phyloP scores from a whole-genome alignment of 768 basidiomycete genomes.

The Grammothele lineata region DNA sequence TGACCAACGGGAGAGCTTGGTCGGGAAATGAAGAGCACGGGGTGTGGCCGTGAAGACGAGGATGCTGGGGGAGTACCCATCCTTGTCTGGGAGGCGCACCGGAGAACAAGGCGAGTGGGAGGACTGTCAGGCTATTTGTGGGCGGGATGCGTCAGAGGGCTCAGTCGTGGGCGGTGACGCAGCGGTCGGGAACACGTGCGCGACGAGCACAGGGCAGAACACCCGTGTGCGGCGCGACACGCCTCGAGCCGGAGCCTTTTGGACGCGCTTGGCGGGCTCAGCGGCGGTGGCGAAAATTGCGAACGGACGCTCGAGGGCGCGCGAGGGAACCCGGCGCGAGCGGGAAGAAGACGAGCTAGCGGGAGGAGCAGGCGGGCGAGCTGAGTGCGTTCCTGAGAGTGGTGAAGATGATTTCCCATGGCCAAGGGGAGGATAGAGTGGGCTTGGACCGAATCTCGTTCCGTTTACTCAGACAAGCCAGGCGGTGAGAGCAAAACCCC shows the following conservation, averaged over 20 bases:
- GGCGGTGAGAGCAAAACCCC: too few relatives aligned
- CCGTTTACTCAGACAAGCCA: too few relatives aligned
- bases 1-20: slow-evolving; percentile 9
- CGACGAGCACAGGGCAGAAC: too few relatives aligned
- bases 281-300: too few relatives aligned
- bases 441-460: too few relatives aligned
- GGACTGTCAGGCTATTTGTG: neutral
- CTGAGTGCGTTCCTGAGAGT: neutral
- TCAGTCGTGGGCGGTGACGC: neutral
- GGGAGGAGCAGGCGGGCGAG: neutral
- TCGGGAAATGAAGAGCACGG: neutral
- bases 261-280: neutral
- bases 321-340: neutral
- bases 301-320: too few relatives aligned
- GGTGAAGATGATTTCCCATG: neutral
- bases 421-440: neutral
- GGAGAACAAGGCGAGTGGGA: neutral
- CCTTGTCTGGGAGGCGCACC: neutral
- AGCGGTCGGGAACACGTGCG: neutral
- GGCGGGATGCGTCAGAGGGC: neutral
- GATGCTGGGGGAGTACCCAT: too few relatives aligned
- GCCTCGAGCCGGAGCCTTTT: neutral
- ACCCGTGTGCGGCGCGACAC: too few relatives aligned
- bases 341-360: too few relatives aligned
- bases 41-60: too few relatives aligned